Percentiles rank a stretch among this genome's conserved stretches.
phyloP scores from a whole-genome alignment of 441 rosid genomes.

The Brassica balearica region DNA sequence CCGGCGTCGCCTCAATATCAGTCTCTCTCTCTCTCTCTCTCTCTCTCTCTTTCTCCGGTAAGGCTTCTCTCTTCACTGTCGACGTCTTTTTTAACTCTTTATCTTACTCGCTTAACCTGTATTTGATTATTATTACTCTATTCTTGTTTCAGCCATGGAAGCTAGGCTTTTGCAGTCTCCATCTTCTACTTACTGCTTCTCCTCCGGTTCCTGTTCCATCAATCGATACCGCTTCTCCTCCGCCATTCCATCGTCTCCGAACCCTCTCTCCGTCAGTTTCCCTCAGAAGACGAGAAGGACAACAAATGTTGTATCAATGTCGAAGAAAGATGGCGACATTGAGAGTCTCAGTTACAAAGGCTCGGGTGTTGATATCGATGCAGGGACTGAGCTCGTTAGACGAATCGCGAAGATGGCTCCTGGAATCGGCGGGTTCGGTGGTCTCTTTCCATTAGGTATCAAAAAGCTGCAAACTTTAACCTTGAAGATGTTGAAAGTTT shows the following conservation, averaged over 20 bases:
- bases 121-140: neutral
- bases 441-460: conserved; percentile 81
- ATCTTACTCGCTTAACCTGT: conserved; percentile 14
- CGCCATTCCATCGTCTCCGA: conserved; percentile 8
- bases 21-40: too few species aligned
- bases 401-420: conserved; percentile 93
- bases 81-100: neutral
- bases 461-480: conserved; percentile 12
- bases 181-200: conserved; percentile 14
- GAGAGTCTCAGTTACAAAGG: conserved; percentile 76
- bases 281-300: conserved; percentile 32
- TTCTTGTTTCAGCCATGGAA: conserved; percentile 34
- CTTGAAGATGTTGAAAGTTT: conserved; percentile 3
- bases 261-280: conserved; percentile 25
- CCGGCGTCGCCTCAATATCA: conserved; percentile 35
- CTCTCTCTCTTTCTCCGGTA: too few species aligned
- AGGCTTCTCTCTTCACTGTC: neutral
- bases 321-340: conserved; percentile 36
- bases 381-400: conserved; percentile 86
- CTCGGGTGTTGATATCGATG: conserved; percentile 95
- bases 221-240: conserved; percentile 34
- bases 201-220: conserved; percentile 13
- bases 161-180: conserved; percentile 38
- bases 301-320: conserved; percentile 38
- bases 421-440: conserved; percentile 93